Evolutionary conservation across 176 grass and related monocot genomes (phyloP).

Genomic region (Neostapfia colusana): DNA sequence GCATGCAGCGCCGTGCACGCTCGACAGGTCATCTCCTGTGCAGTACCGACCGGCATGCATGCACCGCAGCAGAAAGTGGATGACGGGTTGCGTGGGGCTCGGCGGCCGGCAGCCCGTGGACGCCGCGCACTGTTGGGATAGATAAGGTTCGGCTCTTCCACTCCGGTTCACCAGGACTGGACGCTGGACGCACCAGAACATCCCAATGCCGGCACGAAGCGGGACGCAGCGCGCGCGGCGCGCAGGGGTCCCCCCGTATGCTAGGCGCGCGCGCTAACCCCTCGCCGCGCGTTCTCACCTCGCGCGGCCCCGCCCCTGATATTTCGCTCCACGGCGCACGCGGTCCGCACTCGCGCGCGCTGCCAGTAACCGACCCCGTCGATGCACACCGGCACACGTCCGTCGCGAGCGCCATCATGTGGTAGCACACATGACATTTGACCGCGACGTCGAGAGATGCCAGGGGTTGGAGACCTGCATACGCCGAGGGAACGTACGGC

Average conservation of each 20-base stretch:
- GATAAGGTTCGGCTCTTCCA: neutral
- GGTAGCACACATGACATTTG: neutral
- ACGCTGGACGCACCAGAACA: neutral
- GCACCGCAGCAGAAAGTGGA: neutral
- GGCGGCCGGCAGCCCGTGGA: conserved; percentile 26
- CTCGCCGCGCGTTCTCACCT: neutral
- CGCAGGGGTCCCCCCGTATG: neutral
- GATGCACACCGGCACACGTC: too few species aligned
- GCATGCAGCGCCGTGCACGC: conserved; percentile 5
- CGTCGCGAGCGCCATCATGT: neutral
- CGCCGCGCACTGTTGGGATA: conserved; percentile 31
- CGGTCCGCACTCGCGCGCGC: neutral
- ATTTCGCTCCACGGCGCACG: neutral
- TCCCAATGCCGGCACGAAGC: neutral
- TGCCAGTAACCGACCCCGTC: neutral
- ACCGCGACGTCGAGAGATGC: neutral
- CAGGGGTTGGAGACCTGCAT: neutral
- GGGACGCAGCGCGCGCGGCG: neutral
- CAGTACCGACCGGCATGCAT: neutral
- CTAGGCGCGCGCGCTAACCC: too few species aligned
- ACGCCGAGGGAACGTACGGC: neutral
- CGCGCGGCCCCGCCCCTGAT: neutral
- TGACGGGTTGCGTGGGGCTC: neutral
- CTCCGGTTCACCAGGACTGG: conserved; percentile 29
- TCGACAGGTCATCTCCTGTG: conserved; percentile 19